These are phyloP conservation scores for Pyrenochaeta sp. DNA, from an alignment of 2,329 filamentous ascomycete species.

Conservation along the genomic window DNA sequence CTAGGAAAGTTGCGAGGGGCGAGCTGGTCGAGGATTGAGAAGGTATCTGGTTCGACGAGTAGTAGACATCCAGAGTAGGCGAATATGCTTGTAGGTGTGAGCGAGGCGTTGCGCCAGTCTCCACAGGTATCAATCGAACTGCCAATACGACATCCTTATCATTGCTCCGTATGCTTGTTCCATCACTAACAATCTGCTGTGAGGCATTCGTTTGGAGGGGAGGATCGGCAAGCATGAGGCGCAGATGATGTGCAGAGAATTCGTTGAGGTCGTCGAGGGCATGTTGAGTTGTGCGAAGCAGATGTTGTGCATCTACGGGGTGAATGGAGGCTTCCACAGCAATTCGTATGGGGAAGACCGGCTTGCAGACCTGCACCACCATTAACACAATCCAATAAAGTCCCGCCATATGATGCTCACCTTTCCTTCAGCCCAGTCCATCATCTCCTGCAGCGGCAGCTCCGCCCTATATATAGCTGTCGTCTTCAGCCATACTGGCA, in stretches of 20 bases:
- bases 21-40: conserved; percentile 75
- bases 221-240: conserved; percentile 66
- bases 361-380: conserved; percentile 76
- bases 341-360: conserved; percentile 87
- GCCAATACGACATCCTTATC: conserved; percentile 69
- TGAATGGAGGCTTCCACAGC: conserved; percentile 76
- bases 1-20: conserved; percentile 77
- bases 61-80: conserved; percentile 78
- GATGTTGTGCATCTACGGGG: conserved; percentile 72
- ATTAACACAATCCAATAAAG: conserved; percentile 7
- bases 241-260: conserved; percentile 83
- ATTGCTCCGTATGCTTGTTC: conserved; percentile 36
- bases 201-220: conserved; percentile 42
- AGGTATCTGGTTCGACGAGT: conserved; percentile 73
- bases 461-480: conserved; percentile 90
- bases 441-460: conserved; percentile 85
- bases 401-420: conserved; percentile 56
- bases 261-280: conserved; percentile 87
- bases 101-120: conserved; percentile 60
- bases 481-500: conserved; percentile 96
- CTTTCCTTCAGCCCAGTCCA: conserved; percentile 89
- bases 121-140: conserved; percentile 73
- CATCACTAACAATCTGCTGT: conserved; percentile 41
- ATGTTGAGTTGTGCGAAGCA: conserved; percentile 83
- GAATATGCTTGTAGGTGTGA: conserved; percentile 74